These are phyloP conservation scores for Teunomyces cretensis DNA, from an alignment of 805 yeast genomes.

Conservation along the genomic window DNA sequence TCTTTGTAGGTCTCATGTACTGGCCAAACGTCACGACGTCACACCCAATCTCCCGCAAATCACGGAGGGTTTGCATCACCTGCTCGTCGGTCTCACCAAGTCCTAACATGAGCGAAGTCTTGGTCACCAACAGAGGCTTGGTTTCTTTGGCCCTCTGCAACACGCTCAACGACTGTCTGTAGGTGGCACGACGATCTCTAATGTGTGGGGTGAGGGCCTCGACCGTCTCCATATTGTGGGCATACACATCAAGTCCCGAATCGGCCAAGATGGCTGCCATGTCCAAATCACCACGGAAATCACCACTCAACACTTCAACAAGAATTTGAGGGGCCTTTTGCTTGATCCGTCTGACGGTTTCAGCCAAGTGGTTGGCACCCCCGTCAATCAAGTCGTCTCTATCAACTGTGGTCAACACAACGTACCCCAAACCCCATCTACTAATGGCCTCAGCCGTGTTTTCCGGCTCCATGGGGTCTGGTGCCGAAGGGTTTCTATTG, in stretches of 20 bases:
- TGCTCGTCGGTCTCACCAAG: slow-evolving; percentile 96
- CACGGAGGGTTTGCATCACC: slow-evolving; percentile 68
- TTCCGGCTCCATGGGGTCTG: slow-evolving; percentile 96
- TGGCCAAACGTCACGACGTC: slow-evolving; percentile 99
- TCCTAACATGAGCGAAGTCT: slow-evolving; percentile 95
- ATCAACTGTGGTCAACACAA: slow-evolving; percentile 95
- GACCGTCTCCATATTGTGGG: slow-evolving; percentile 96
- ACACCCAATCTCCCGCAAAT: slow-evolving; percentile 72
- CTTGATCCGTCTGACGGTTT: slow-evolving; percentile 83
- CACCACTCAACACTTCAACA: slow-evolving; percentile 94
- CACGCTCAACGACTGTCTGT: slow-evolving; percentile 80
- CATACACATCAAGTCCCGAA: slow-evolving; percentile 92
- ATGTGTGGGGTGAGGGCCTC: slow-evolving; percentile 93
- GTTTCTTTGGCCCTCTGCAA: slow-evolving; percentile 77
- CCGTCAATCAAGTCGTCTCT: slow-evolving; percentile 94
- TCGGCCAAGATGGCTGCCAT: slow-evolving; percentile 77
- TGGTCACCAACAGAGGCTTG: slow-evolving; percentile 76
- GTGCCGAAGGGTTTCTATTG: slow-evolving; percentile 76
- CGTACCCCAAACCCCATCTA: slow-evolving; percentile 98
- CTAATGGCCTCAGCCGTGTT: slow-evolving; percentile 96
- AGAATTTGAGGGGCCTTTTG: slow-evolving; percentile 84
- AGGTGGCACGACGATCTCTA: slow-evolving; percentile 95
- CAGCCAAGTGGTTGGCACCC: slow-evolving; percentile 87
- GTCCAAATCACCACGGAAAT: slow-evolving; percentile 85
- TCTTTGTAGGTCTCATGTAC: slow-evolving; percentile 97